A percentile compares a stretch with the other conserved stretches of the same genome.
Evolutionary conservation across 306 rosid species (phyloP).

Genomic region (Vicia sativa): DNA sequence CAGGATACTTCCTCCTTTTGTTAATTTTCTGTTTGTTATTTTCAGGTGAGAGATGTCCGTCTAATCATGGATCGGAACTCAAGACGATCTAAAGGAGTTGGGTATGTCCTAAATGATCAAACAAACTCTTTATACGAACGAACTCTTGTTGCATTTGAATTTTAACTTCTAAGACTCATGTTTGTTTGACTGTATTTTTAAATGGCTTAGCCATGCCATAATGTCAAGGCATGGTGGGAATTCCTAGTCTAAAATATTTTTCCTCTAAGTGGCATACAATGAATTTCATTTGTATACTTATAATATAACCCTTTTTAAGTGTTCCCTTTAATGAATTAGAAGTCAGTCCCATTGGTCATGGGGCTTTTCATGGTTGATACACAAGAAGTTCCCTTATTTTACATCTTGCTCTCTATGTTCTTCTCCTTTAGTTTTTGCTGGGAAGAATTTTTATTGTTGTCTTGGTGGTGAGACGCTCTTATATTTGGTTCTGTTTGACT

Average conservation of each 20-base stretch:
- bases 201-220: constrained; percentile 98
- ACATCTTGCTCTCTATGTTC: neutral
- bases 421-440: neutral
- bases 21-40: constrained; percentile 24
- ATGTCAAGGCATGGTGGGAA: constrained; percentile 99
- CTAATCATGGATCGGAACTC: constrained; percentile 99
- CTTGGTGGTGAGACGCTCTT: constrained; percentile 30
- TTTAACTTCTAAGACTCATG: constrained; percentile 63
- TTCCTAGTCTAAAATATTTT: constrained; percentile 70
- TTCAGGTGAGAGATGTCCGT: constrained; percentile 98
- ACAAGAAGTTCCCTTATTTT: constrained; percentile 2
- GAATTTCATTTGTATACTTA: constrained; percentile 53
- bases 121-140: constrained; percentile 43
- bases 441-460: neutral
- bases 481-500: constrained; percentile 12
- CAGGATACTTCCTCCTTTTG: neutral
- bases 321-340: constrained; percentile 41
- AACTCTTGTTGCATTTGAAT: constrained; percentile 53
- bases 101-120: constrained; percentile 64
- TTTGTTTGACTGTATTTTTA: constrained; percentile 93
- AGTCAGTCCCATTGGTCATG: constrained; percentile 2
- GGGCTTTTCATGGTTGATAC: constrained; percentile 32
- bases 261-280: constrained; percentile 47
- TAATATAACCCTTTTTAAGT: constrained; percentile 39
- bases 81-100: constrained; percentile 99